Evolutionary conservation across 306 rosid species (phyloP), one percentile per base, ranked within the genome.

Genomic region (Malus asiatica): DNA sequence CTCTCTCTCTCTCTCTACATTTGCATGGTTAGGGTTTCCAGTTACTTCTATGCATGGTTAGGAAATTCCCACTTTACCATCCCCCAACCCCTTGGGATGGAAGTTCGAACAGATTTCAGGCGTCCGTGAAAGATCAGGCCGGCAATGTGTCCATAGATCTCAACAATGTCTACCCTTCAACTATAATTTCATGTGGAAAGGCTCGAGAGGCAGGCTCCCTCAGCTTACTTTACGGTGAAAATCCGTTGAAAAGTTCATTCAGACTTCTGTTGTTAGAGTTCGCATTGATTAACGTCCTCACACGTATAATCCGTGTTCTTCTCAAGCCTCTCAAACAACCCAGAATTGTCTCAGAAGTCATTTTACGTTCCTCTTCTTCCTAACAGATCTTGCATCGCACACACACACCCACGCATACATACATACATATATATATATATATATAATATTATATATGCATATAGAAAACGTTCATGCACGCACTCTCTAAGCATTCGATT

Each of bases 281-380:
- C 27, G 0, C 65, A 1, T 46, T 90, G 12, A 58, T 93, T 23
- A 22, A 77, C 69, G 0, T 77, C 29, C 25, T 76, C 71, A 81
- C 80, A 20, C 90, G 79, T 46, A 1, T 69, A 6, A 1, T 86
- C 65, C 91, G 91, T 20, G 30, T 88, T 22, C 57, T 88, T 42
- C 93, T 91, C 63, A 88, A 60, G 84, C 97, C 97, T 73, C 81
- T 91, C 71, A 85, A 65, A 29, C 98, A 93, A 74, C 96, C 98
- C 40, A 77, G 74, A 59, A 66, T 93, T 61, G 61, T 93, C 63
- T 84, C 90, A 46, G 96, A 93, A 5, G 82, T 90, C n/a, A 53
- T 93, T 16, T 94, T 91, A 84, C 85, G 97, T 63, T 51, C 70
- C 45, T 13, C 20, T n/a, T 8, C 25, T 25, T 15, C 29, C 45